phyloP scores from a whole-genome alignment of 352 stramenopile genomes.

The Elongisporangium undulatum region DNA sequence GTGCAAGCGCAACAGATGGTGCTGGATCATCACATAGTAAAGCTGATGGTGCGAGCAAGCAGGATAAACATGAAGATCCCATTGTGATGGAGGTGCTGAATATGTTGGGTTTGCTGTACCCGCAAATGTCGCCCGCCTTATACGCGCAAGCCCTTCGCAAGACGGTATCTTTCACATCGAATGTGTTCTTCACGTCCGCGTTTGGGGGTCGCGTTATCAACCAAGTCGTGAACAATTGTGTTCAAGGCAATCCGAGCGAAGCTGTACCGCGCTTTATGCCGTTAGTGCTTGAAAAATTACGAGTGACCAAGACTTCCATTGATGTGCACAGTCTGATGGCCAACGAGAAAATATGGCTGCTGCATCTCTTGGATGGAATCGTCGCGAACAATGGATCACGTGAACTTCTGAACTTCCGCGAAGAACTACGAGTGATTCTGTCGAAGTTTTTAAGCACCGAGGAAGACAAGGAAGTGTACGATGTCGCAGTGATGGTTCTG shows the following conservation, averaged over 20 bases:
- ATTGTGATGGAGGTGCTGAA: constrained; percentile 58
- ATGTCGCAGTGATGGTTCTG: constrained; percentile 36
- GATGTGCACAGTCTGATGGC: constrained; percentile 30
- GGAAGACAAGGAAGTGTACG: constrained; percentile 58
- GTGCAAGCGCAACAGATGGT: constrained; percentile 29
- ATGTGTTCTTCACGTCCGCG: constrained; percentile 52
- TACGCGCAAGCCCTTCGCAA: constrained; percentile 51
- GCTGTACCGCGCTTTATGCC: constrained; percentile 35
- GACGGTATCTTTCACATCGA: constrained; percentile 47
- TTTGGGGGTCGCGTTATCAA: constrained; percentile 63
- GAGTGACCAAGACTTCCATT: constrained; percentile 23
- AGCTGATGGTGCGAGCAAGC: constrained; percentile 10
- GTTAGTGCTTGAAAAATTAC: constrained; percentile 46
- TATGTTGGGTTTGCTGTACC: constrained; percentile 53
- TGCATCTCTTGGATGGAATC: constrained; percentile 50
- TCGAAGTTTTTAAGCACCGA: constrained; percentile 32
- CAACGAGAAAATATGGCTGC: constrained; percentile 67
- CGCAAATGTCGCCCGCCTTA: constrained; percentile 57
- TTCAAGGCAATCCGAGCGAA: constrained; percentile 36
- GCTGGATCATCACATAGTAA: constrained; percentile 9
- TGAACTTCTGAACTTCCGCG: constrained; percentile 29
- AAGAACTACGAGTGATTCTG: constrained; percentile 36
- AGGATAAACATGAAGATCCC: constrained; percentile 30
- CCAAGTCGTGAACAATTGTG: constrained; percentile 41
- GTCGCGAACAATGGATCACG: constrained; percentile 34